Base-by-base conservation (phyloP, 108 stramenopile genomes). In the Asterionellopsis glacialis region DNA sequence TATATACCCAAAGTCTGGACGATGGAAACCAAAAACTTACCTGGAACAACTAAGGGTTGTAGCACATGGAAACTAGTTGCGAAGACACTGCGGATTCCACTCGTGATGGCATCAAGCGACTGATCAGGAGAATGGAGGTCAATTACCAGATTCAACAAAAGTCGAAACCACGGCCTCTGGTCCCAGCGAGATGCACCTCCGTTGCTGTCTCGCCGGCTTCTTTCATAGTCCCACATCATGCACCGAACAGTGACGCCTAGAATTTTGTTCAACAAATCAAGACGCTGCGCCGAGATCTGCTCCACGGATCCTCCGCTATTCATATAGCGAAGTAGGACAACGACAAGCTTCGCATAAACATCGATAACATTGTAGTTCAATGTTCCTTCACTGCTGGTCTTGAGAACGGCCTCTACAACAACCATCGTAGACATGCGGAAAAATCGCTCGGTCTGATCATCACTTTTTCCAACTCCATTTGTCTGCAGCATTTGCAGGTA, bases 151-250 rank as follows among this genome's bases (percentile, higher is more conserved):
- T 96, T 91, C 24, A 97, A 75, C 1, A 99, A 63, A 52, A 99
- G 67, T 40, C 99, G 85, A 75, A 93, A 98, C 93, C 98, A 99
- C 16, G 99, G 99, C 40, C 97, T 73, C 66, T 96, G 97, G 64
- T 99, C 99, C 90, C 93, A 90, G 16, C 50, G 54, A 16, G 44
- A 14, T 39, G 48, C 57, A 16, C 42, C 27, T 7, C 6, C 39
- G 1, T 11, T 55, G 61, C 6, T 41, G 24, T 42, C 19, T 6
- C 58, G 41, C n/a, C 63, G 9, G 33, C 33, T 33, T 16, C 14
- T 11, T 61, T 90, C 83, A 18, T 71, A 82, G 51, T 75, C 67
- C 50, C 85, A 83, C 74, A 94, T 88, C 77, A 97, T 84, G 24
- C 82, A 70, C 33, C 94, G 81, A 19, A 87, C 79, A 19, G 80